Evolutionary conservation across 305 asterid species (phyloP).

Genomic region (Rubia peregrina): DNA sequence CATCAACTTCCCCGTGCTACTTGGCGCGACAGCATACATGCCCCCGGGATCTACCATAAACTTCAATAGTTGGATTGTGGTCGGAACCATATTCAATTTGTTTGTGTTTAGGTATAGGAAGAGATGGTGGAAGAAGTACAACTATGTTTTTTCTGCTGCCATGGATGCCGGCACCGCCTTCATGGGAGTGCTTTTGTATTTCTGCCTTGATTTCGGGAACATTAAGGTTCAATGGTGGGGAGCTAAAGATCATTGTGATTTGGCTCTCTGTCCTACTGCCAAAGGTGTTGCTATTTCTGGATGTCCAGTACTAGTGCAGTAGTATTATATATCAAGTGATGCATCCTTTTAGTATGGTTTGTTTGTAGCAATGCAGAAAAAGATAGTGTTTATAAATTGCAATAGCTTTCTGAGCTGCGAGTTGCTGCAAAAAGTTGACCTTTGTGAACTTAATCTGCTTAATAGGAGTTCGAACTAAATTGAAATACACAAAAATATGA

Average conservation of each 20-base stretch:
- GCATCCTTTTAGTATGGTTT: no score
- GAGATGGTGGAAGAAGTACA: constrained; percentile 72
- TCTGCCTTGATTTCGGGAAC: constrained; percentile 25
- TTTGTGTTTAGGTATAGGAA: constrained; percentile 45
- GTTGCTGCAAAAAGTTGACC: not conserved
- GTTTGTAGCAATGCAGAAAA: no score
- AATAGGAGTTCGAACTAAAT: not conserved
- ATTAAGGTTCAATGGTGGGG: constrained; percentile 61
- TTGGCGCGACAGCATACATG: constrained; percentile 47
- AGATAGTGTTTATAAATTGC: not conserved
- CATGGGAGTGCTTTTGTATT: constrained; percentile 56
- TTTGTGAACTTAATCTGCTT: no score
- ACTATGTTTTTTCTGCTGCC: constrained; percentile 65
- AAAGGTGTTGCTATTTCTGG: constrained; percentile 47
- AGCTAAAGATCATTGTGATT: constrained; percentile 40
- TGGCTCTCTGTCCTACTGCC: constrained; percentile 67
- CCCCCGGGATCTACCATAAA: constrained; percentile 64
- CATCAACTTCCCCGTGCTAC: constrained; percentile 54
- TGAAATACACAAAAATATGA: not conserved
- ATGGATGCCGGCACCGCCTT: constrained; percentile 77
- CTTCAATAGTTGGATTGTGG: constrained; percentile 60
- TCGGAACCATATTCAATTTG: constrained; percentile 49
- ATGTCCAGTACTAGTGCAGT: constrained; percentile 40
- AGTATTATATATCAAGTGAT: not conserved
- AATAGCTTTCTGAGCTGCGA: not conserved